Evolutionary conservation across 169 alveolate species (phyloP).

Genomic region (Theileria luwenshuni): DNA sequence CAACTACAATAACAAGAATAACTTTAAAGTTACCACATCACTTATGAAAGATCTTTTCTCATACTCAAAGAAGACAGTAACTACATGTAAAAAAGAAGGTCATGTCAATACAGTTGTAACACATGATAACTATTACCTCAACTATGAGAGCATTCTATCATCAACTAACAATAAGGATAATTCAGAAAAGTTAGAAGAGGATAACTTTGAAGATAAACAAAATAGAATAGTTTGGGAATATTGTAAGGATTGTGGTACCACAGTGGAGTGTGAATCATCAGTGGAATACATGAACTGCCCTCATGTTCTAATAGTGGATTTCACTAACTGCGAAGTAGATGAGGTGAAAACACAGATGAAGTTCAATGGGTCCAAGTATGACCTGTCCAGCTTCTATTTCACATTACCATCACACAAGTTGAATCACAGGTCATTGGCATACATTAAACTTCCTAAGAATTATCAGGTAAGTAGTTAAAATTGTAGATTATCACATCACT

Average conservation of each 20-base stretch:
- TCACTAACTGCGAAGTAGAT: constrained; percentile 14
- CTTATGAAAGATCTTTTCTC: constrained; percentile 56
- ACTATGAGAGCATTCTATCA: constrained; percentile 9
- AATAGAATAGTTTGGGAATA: constrained; percentile 23
- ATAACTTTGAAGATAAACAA: neutral
- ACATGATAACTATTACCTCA: constrained; percentile 39
- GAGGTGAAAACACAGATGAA: constrained; percentile 17
- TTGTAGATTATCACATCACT: neutral
- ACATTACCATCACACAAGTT: constrained; percentile 47
- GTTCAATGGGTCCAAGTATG: constrained; percentile 27
- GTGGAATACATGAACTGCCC: constrained; percentile 23
- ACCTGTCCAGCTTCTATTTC: constrained; percentile 28
- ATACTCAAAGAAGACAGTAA: constrained; percentile 25
- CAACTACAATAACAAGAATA: constrained; percentile 22
- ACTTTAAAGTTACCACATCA: neutral
- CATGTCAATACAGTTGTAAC: constrained; percentile 22
- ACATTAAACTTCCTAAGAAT: constrained; percentile 39
- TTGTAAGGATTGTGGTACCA: constrained; percentile 39
- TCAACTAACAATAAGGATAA: neutral
- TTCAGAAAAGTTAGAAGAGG: neutral
- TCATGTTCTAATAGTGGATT: constrained; percentile 43
- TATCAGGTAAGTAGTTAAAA: constrained; percentile 2
- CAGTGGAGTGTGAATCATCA: constrained; percentile 10
- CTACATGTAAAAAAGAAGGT: constrained; percentile 32
- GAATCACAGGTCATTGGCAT: constrained; percentile 46